Base-by-base conservation (phyloP, 1,284 basidiomycete species). In the Kalmanozyma brasiliensis region DNA sequence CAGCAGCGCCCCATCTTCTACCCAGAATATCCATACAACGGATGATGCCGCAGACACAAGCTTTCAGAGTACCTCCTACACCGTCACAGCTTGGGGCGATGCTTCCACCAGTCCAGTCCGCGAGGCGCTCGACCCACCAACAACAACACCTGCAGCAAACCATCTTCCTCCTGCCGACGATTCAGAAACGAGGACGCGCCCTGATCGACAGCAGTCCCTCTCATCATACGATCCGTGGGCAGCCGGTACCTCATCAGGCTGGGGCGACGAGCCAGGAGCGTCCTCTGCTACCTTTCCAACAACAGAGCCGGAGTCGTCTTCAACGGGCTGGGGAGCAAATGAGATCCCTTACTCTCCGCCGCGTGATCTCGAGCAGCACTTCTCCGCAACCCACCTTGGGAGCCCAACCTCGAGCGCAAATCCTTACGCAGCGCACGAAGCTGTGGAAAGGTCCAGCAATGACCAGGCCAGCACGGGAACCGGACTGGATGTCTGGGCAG, bases 181-280 rank as follows among this genome's bases (percentile, higher is more conserved):
- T 19, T 3, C 29, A 8, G 38, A 42, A 7, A n/a, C 20, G 7
- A 22, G 17, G 17, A n/a, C 38, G 20, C 11, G 43, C 32, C 43
- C 52, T 5, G 9, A 3, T 30, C 42, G 34, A 19, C 42, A 55
- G 17, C 52, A 43, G 26, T 37, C 43, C 5, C 48, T 55, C 13
- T 42, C 59, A 3, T 62, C 59, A 3, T 43, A 62, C 35, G 59
- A 62, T 37, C 62, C 62, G 8, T 64, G 62, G 62, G 37, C 46
- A 19, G 36, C 46, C 14, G 49, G 49, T 13, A n/a, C 49, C 24
- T 49, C 53, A 11, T 32, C 45, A 5, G 38, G 36, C 23, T 64
- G 61, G 61, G 53, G 40, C 2, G 45, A 19, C 13, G 49, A 24
- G 16, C 23, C n/a, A n/a, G 14, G 4, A 6, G 17, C 8, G 23